phyloP scores from a whole-genome alignment of 192 early-diverging fungal species.

The Backusella liffmaniae region DNA sequence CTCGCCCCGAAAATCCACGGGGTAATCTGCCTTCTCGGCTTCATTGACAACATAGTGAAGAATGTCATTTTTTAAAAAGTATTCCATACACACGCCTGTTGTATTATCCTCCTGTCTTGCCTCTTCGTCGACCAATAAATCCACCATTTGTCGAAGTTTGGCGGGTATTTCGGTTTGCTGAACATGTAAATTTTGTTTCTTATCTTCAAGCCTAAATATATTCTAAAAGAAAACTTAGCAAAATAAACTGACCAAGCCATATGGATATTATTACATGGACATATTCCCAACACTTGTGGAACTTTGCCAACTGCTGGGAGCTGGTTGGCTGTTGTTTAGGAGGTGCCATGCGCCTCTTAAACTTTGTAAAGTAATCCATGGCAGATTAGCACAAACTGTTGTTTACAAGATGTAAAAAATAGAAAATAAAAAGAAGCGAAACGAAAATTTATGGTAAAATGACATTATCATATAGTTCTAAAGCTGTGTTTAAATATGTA shows the following conservation, averaged over 20 bases:
- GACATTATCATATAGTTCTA: neutral
- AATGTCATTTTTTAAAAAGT: slow-evolving; percentile 81
- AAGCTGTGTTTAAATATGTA: neutral
- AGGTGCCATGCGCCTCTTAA: slow-evolving; percentile 63
- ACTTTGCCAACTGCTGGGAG: slow-evolving; percentile 63
- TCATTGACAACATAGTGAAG: slow-evolving; percentile 77
- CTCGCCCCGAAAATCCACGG: slow-evolving; percentile 75
- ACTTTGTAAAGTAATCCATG: slow-evolving; percentile 69
- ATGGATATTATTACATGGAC: slow-evolving; percentile 45
- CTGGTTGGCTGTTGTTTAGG: slow-evolving; percentile 58
- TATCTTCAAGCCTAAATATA: slow-evolving; percentile 32
- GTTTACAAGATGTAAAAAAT: neutral
- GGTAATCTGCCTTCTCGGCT: slow-evolving; percentile 71
- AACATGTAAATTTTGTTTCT: slow-evolving; percentile 39
- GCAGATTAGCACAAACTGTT: neutral
- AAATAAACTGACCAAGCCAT: neutral
- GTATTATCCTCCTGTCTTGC: slow-evolving; percentile 66
- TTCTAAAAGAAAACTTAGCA: slow-evolving; percentile 13
- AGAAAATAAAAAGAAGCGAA: neutral
- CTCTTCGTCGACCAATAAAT: slow-evolving; percentile 88
- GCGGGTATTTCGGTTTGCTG: slow-evolving; percentile 75
- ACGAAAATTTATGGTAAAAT: neutral
- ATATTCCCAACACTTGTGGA: slow-evolving; percentile 71
- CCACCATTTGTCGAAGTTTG: slow-evolving; percentile 79
- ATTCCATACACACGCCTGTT: slow-evolving; percentile 87